Conservation (phyloP, 2,329 filamentous ascomycete species). For the Curvularia spicifera region DNA sequence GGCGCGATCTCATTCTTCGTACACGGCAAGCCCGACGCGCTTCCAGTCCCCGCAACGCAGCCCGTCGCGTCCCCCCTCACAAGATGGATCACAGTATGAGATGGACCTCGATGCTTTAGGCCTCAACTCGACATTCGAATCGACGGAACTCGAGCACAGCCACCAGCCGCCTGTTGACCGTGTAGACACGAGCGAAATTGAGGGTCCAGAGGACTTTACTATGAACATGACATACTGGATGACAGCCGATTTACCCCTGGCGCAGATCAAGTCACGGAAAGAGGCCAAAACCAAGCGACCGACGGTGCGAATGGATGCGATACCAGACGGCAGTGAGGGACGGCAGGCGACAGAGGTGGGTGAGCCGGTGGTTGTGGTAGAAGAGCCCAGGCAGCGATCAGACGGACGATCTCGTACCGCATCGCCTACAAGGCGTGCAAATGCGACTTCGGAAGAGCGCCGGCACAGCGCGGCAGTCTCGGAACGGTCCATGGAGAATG, state of each 20-base stretch:
- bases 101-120: constrained; percentile 50
- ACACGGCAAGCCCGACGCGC: constrained; percentile 44
- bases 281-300: constrained; percentile 31
- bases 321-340: constrained; percentile 16
- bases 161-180: constrained; percentile 44
- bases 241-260: constrained; percentile 43
- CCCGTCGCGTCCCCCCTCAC: constrained; percentile 35
- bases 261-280: constrained; percentile 43
- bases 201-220: constrained; percentile 52
- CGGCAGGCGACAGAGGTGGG: constrained; percentile 30
- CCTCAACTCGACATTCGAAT: constrained; percentile 45
- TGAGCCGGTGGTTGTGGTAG: constrained; percentile 29
- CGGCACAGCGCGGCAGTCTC: constrained; percentile 32
- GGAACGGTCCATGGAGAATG: constrained; percentile 46
- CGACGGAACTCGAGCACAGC: constrained; percentile 38
- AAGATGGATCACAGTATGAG: constrained; percentile 48
- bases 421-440: constrained; percentile 34
- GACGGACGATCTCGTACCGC: constrained; percentile 12
- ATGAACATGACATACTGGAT: constrained; percentile 55
- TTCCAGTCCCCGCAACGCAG: constrained; percentile 40
- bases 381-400: constrained; percentile 14
- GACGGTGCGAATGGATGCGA: constrained; percentile 28
- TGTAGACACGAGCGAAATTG: constrained; percentile 50
- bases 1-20: constrained; percentile 44
- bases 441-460: constrained; percentile 32